Evolutionary conservation across 1,139 yeast species (phyloP), one percentile per base, ranked within the genome.

Genomic region (Yamadazyma songkhlaensis): DNA sequence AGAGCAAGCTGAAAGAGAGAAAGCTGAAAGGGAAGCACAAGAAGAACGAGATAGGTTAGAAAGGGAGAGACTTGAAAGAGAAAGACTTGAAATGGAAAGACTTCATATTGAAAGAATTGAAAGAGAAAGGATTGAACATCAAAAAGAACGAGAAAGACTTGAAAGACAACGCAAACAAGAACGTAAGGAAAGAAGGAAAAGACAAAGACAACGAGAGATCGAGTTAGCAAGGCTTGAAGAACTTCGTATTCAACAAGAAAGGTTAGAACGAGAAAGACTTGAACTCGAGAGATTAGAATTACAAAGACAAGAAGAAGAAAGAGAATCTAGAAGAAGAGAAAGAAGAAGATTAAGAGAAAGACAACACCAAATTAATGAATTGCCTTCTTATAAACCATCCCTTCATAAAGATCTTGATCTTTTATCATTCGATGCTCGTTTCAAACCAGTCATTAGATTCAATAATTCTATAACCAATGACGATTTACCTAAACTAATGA

Each of bases 381-480:
- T 61, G 2, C 76, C 76, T 3, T 68, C 74, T 1, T 70, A 69
- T 43, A 52, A 60, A 27, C 69, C 62, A 15, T 52, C 51, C 9
- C 60, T 70, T 27, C 72, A 69, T 41, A 55, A 57, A 32, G 53
- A 54, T 37, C 53, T 61, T 11, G 76, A 70, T 42, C 47, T 67
- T 25, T 45, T 70, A 13, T 67, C 74, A 5, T 69, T 62, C 48
- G 75, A 70, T 48, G 66, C 72, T 6, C 45, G 75, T 28, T 67
- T 60, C 41, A 45, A 58, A 2, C 75, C 75, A 0, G 61, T 67
- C 6, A 51, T 69, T 11, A 50, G 75, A 28, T 58, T 68, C 27
- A 70, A 69, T 45, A 53, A 62, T 13, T 40, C 55, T 4, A 44
- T 68, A 25, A 57, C 68, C 13, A 54, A 51, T 29, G 55, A 59